Evolutionary conservation across 2,329 filamentous ascomycete genomes (phyloP), one percentile per base, ranked within the genome.

Genomic region (Aspergillus caelatus): DNA sequence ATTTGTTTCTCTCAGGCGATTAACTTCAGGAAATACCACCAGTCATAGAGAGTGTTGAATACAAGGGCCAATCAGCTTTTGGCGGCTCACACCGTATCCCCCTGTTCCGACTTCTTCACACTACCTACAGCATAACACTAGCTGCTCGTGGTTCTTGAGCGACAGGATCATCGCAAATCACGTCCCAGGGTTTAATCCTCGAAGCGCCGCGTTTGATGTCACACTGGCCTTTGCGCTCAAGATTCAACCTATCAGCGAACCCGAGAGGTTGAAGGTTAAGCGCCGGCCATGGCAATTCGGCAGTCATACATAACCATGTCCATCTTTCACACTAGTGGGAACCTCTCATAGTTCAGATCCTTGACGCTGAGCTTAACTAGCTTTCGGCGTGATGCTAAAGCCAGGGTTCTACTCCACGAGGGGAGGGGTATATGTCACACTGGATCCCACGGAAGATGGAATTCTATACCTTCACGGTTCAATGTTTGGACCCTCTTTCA

Each of bases 341-440:
- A 60, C 68, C 65, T 70, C 62, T 71, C 67, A 70, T 61, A 54
- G 63, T 66, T 60, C 60, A 67, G 68, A 70, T 67, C 67, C 68
- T 68, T 64, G 62, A 61, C 65, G 68, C 67, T 55, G 52, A 21
- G 23, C 57, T 50, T 54, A 28, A 36, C 39, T 63, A 48, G 50
- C 23, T 45, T 58, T 65, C 43, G 28, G 50, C 36, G 59, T 32
- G 45, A 52, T 59, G 52, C 45, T 60, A 41, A 36, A n/a, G 46
- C 12, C 32, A 55, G 52, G 52, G 30, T 21, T 36, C 32, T 55
- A 28, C 52, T 28, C 32, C 32, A 39, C 34, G 32, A 55, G 52
- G 52, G 16, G 48, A 60, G 54, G 61, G 55, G 30, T 61, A 65
- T 61, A 63, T 63, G 56, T 64, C 64, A 39, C 52, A 32, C 14